A percentile compares a stretch with the other conserved stretches of the same genome.
Evolutionary conservation across 129 eudicot genomes (phyloP).

Genomic region (Chrysanthemum seticuspe): DNA sequence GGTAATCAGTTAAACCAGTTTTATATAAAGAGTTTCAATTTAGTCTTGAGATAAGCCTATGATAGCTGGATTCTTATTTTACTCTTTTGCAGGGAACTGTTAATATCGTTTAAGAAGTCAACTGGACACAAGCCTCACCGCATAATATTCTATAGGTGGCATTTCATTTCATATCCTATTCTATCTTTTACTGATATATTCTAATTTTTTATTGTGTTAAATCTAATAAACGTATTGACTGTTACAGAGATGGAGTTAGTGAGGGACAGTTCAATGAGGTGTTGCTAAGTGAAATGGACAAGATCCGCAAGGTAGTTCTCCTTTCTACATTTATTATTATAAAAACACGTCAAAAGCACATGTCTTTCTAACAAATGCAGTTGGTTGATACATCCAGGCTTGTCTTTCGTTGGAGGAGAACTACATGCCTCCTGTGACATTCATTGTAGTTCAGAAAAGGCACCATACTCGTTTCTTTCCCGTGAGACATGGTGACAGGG

Average conservation of each 20-base stretch:
- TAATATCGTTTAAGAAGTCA: constrained; percentile 35
- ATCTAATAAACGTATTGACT: background rate
- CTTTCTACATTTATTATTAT: background rate
- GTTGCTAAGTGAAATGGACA: constrained; percentile 58
- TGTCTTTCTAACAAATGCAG: background rate
- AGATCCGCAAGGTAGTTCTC: constrained; percentile 55
- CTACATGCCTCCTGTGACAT: constrained; percentile 68
- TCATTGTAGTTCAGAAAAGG: constrained; percentile 84
- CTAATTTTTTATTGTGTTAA: background rate
- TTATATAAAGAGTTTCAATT: background rate
- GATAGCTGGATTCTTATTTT: background rate
- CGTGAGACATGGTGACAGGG: constrained; percentile 36
- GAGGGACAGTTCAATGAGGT: constrained; percentile 84
- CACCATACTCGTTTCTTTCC: constrained; percentile 93
- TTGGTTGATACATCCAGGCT: constrained; percentile 44
- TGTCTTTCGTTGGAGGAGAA: constrained; percentile 59
- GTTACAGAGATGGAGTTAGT: constrained; percentile 83
- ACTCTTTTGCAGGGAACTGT: constrained; percentile 49
- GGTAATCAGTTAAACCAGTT: constrained; percentile 30
- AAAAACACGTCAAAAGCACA: background rate
- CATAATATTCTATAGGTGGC: constrained; percentile 43
- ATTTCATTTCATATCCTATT: background rate
- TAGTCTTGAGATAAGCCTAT: background rate
- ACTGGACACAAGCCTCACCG: constrained; percentile 33
- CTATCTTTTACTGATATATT: background rate